These are phyloP conservation scores for Gossypium schwendimanii DNA, from an alignment of 441 rosid species.

Conservation along the genomic window DNA sequence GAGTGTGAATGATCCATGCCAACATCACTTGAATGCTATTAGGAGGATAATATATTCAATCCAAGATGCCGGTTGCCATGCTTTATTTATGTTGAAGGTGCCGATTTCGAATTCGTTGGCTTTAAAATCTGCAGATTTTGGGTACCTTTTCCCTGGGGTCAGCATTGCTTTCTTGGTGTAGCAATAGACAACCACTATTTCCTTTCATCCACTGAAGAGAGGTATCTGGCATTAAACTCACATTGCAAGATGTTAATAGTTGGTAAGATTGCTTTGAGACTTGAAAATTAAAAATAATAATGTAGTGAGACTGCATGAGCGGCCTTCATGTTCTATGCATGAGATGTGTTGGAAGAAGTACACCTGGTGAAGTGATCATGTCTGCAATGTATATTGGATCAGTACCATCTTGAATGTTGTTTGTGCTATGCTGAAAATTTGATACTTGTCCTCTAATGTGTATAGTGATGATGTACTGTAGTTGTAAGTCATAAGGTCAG, in stretches of 20 bases:
- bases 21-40: constrained; percentile 39
- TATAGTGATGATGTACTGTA: neutral
- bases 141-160: constrained; percentile 71
- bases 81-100: constrained; percentile 74
- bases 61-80: constrained; percentile 81
- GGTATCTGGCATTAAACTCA: constrained; percentile 79
- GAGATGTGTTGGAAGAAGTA: constrained; percentile 37
- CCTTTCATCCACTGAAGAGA: constrained; percentile 77
- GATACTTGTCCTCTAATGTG: neutral
- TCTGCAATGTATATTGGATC: constrained; percentile 22
- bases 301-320: constrained; percentile 53
- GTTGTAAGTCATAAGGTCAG: constrained; percentile 1
- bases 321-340: constrained; percentile 29
- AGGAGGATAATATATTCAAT: constrained; percentile 57
- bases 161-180: constrained; percentile 97
- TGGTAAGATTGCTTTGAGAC: constrained; percentile 93
- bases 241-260: constrained; percentile 76
- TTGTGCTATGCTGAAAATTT: constrained; percentile 5
- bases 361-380: constrained; percentile 30
- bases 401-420: constrained; percentile 10
- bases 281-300: constrained; percentile 44
- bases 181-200: constrained; percentile 76
- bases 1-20: constrained; percentile 35
- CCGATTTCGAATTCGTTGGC: constrained; percentile 93
- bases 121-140: constrained; percentile 97